Conservation (phyloP, 2,329 filamentous ascomycete genomes). For the Aspergillus quadricinctus region DNA sequence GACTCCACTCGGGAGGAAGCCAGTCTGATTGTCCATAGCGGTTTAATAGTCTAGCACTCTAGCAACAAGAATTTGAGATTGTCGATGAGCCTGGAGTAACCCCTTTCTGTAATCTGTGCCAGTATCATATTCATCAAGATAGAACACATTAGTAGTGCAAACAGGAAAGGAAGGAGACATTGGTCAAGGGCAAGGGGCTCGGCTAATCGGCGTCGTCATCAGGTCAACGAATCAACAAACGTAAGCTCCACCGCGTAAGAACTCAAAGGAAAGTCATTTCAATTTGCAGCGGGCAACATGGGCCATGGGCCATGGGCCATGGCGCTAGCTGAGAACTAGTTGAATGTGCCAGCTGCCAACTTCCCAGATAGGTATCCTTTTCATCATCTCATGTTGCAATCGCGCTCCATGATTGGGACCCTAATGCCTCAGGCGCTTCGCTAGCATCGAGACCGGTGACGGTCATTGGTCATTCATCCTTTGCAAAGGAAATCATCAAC, state of each 20-base stretch:
- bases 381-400: not conserved
- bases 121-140: too few species aligned
- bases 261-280: not conserved
- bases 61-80: too few species aligned
- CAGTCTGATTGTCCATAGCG: not conserved
- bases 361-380: not conserved
- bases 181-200: not conserved
- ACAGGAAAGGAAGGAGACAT: not conserved
- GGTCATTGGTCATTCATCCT: not conserved
- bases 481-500: not conserved
- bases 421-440: not conserved
- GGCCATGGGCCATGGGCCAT: too few species aligned
- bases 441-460: too few species aligned
- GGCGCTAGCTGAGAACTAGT: not conserved
- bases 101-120: too few species aligned
- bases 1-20: not conserved
- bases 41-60: not conserved
- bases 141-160: not conserved
- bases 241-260: not conserved
- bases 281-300: too few species aligned
- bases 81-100: not conserved
- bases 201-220: not conserved
- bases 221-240: not conserved
- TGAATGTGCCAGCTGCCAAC: not conserved
- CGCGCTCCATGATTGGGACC: not conserved